Base-by-base conservation (phyloP, 192 early-diverging fungal species). In the Dissophora ornata region DNA sequence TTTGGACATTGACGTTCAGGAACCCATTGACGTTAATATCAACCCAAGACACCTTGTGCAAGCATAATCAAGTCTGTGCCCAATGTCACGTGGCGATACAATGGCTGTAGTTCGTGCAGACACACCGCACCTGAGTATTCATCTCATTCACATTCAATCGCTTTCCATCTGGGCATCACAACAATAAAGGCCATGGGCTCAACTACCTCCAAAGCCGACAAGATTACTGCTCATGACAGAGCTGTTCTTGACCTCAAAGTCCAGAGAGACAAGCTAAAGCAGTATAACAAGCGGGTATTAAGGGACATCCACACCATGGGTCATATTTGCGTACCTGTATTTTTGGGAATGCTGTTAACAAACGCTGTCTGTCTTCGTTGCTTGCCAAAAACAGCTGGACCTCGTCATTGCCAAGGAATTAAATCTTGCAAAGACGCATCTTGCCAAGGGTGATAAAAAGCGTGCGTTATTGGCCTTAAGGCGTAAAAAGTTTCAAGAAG, bases 401-500 rank as follows among this genome's bases (percentile, higher is more conserved):
- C 62, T 84, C 7, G 90, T 97, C 1, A 80, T 92, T n/a, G 90
- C 89, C n/a, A 87, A 87, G 65, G 96, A 97, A 80, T 79, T 92
- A 22, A 82, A 81, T 42, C 70, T 93, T 36, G 97, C 97, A 16
- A 94, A 93, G 63, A 69, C 87, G 36, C 88, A 92, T 65, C 79
- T 96, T 12, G 81, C 65, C 6, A 83, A 87, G 54, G 90, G 90
- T 10, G 91, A 98, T 79, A 94, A 94, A 57, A 80, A 82, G 40
- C 85, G 89, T 10, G 97, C 97, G 6, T 77, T 96, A 56, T 63
- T 99, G 32, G 95, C 97, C 2, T 85, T 99, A 15, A 92, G 93
- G 71, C 95, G 96, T 85, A 97, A 96, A 79, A 97, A 97, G 74
- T 98, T 96, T 75, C 96, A 98, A 80, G 92, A 98, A 79, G 87